Evolutionary conservation across 73 alveolate genomes (phyloP).

Genomic region (Urostyla sp.): DNA sequence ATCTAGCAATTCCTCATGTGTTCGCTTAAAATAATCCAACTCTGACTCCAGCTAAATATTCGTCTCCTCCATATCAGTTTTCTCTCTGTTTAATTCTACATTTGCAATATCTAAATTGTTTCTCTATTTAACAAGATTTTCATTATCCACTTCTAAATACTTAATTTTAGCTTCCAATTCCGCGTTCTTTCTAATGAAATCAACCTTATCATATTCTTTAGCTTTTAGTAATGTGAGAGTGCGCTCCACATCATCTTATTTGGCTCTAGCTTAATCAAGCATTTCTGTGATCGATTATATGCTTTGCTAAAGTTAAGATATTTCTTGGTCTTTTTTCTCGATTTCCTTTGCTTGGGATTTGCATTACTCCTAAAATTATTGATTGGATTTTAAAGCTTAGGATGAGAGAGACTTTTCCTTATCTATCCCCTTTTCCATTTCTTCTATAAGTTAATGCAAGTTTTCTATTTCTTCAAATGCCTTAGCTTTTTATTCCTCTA

Average conservation of each 20-base stretch:
- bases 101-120: constrained; percentile 26
- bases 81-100: neutral
- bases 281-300: neutral
- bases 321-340: neutral
- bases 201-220: constrained; percentile 50
- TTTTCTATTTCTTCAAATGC: constrained; percentile 10
- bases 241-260: neutral
- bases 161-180: constrained; percentile 36
- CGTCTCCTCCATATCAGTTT: neutral
- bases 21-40: neutral
- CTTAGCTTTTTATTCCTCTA: neutral
- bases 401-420: neutral
- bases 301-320: neutral
- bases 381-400: neutral
- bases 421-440: constrained; percentile 6
- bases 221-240: constrained; percentile 30
- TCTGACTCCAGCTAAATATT: neutral
- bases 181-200: constrained; percentile 18
- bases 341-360: neutral
- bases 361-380: neutral
- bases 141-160: constrained; percentile 20
- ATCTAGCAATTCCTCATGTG: constrained; percentile 41
- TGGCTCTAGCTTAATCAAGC: neutral
- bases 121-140: constrained; percentile 31
- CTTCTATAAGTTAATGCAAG: neutral